Evolutionary conservation across 495 filamentous ascomycete genomes (phyloP).

Genomic region (Hypoxylon perforatum): DNA sequence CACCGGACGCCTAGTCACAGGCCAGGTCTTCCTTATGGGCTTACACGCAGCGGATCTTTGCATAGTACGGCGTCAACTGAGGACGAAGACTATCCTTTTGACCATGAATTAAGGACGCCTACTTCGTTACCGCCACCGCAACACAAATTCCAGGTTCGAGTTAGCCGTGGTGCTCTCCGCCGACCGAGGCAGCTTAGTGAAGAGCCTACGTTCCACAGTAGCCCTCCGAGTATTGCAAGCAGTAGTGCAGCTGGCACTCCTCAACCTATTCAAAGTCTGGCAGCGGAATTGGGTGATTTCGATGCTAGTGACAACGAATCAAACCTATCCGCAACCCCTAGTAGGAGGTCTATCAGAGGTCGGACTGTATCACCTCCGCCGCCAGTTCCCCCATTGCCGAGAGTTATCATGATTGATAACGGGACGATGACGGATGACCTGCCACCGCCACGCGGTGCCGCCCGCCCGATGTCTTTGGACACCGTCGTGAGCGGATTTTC

Average conservation of each 20-base stretch:
- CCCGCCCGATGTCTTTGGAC: conserved; percentile 53
- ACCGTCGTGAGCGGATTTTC: conserved; percentile 46
- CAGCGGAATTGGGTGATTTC: conserved; percentile 86
- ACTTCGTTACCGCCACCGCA: conserved; percentile 70
- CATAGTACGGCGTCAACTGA: conserved; percentile 93
- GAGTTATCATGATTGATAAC: conserved; percentile 76
- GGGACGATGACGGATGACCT: conserved; percentile 88
- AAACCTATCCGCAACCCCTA: conserved; percentile 53
- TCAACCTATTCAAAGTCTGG: conserved; percentile 79
- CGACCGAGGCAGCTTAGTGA: conserved; percentile 75
- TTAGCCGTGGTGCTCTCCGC: conserved; percentile 70
- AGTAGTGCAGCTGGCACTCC: conserved; percentile 61
- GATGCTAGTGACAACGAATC: conserved; percentile 73
- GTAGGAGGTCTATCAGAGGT: conserved; percentile 58
- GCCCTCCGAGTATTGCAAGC: conserved; percentile 66
- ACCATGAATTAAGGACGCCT: conserved; percentile 64
- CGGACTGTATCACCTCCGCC: conserved; percentile 63
- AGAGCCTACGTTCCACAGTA: conserved; percentile 62
- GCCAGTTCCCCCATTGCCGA: conserved; percentile 64
- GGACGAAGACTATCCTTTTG: conserved; percentile 69
- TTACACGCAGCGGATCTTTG: conserved; percentile 69
- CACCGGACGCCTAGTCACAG: conserved; percentile 55
- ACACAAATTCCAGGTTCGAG: conserved; percentile 71
- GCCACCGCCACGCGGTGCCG: not conserved
- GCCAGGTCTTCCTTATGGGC: conserved; percentile 29